Evolutionary conservation across 306 rosid species (phyloP), one percentile per base, ranked within the genome.

Genomic region (Castanospermum australe): DNA sequence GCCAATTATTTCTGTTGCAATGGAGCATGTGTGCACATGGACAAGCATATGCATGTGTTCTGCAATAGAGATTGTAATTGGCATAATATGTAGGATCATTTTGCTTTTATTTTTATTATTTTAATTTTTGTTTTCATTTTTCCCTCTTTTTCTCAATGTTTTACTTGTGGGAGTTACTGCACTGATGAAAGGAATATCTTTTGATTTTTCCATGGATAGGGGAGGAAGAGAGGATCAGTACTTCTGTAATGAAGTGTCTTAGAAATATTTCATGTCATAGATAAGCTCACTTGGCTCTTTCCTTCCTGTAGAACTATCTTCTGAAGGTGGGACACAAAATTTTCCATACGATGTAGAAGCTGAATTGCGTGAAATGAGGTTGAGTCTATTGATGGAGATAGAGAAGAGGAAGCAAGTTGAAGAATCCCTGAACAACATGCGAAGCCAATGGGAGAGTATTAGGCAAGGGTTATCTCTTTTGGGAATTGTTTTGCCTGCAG

Each of bases 361-460:
- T 79, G 94, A 96, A 66, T 86, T 90, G 75, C 79, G 89, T 77
- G 94, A 89, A 89, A 86, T 93, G 80, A 93, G 87, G 76, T 47
- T 90, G 89, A 84, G 86, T 66, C 79, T 93, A 15, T 74, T 89
- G 87, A 78, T 86, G 93, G 99, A 96, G 77, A 87, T 90, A 44
- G 98, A 93, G 80, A 91, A 89, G 77, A 93, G 96, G 64, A 91
- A 93, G 87, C 97, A 88, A 90, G 90, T 86, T 3, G 99, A 96
- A 85, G 97, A 93, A 86, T 79, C 89, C 73, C 81, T 96, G 62
- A 80, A 71, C 69, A 76, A 80, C 79, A 54, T 91, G 83, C 88
- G 36, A 83, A 85, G 81, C 79, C 94, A 83, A 71, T 96, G 98
- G 98, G 80, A 89, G 84, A 85, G 84, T 79, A 84, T 96, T 35